Evolutionary conservation across 2,329 filamentous ascomycete genomes (phyloP).

Genomic region (Pseudocercospora vitis): DNA sequence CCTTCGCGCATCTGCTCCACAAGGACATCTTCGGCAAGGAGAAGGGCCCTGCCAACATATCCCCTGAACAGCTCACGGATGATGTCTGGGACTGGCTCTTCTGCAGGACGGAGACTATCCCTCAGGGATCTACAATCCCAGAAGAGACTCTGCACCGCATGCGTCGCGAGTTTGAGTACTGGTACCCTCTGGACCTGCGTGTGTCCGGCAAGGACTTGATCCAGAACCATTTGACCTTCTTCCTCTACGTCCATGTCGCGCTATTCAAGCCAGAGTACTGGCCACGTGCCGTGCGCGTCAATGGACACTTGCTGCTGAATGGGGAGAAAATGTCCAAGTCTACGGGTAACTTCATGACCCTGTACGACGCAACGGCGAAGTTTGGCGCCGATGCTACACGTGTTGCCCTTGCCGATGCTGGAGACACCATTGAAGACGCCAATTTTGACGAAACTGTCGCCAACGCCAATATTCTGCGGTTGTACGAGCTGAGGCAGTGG

Average conservation of each 20-base stretch:
- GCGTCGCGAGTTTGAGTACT: conserved; percentile 93
- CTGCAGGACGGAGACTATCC: conserved; percentile 68
- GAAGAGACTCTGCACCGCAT: conserved; percentile 73
- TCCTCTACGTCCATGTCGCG: conserved; percentile 88
- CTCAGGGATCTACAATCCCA: conserved; percentile 64
- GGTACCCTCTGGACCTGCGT: conserved; percentile 88
- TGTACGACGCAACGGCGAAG: conserved; percentile 81
- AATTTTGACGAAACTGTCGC: conserved; percentile 97
- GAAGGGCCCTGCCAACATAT: conserved; percentile 67
- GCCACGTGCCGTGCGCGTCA: conserved; percentile 81
- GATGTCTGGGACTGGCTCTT: conserved; percentile 98
- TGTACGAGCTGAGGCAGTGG: conserved; percentile 85
- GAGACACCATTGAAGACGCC: conserved; percentile 90
- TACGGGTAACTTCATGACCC: conserved; percentile 94
- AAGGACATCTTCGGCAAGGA: conserved; percentile 80
- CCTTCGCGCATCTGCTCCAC: conserved; percentile 58
- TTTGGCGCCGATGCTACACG: conserved; percentile 92
- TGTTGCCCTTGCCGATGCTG: conserved; percentile 89
- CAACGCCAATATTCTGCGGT: conserved; percentile 83
- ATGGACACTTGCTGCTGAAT: conserved; percentile 91
- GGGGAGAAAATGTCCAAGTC: conserved; percentile 99
- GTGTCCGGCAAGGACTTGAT: conserved; percentile 91
- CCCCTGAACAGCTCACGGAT: conserved; percentile 84
- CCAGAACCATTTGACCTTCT: conserved; percentile 93
- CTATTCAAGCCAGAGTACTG: conserved; percentile 86